Percentiles rank a stretch among this genome's conserved stretches.
phyloP scores from a whole-genome alignment of 2,329 filamentous ascomycete species.

The Fusarium ambrosium region DNA sequence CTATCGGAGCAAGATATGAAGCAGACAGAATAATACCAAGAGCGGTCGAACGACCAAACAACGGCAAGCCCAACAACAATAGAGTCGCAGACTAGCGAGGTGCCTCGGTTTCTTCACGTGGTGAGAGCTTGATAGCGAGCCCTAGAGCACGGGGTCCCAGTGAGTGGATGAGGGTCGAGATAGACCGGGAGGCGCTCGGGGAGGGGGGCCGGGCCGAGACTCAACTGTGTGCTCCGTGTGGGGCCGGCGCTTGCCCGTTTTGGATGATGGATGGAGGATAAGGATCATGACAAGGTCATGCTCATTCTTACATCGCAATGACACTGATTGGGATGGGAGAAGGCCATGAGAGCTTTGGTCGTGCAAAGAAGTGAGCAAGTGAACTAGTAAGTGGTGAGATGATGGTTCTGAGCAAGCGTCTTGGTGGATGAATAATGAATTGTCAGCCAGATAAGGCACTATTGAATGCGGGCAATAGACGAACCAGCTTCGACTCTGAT shows the following conservation, averaged over 20 bases:
- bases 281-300: constrained; percentile 17
- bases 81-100: not conserved
- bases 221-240: constrained; percentile 12
- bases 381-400: not conserved
- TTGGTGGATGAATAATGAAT: not conserved
- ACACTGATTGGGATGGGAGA: not conserved
- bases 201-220: constrained; percentile 21
- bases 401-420: not conserved
- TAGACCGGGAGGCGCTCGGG: constrained; percentile 2
- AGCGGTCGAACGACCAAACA: constrained; percentile 6
- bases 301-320: constrained; percentile 15
- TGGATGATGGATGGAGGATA: constrained; percentile 6
- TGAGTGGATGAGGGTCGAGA: constrained; percentile 12
- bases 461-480: not conserved
- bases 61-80: not conserved
- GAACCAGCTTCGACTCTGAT: not conserved
- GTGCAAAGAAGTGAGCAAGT: not conserved
- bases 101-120: constrained; percentile 4
- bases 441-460: not conserved
- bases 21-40: constrained; percentile 19
- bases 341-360: not conserved
- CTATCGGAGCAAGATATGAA: constrained; percentile 11
- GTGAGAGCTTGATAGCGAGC: constrained; percentile 7
- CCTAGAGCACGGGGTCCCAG: constrained; percentile 19
- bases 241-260: constrained; percentile 23